These are phyloP conservation scores for Teunomyces funiuensis DNA, from an alignment of 805 yeast species.

Conservation along the genomic window DNA sequence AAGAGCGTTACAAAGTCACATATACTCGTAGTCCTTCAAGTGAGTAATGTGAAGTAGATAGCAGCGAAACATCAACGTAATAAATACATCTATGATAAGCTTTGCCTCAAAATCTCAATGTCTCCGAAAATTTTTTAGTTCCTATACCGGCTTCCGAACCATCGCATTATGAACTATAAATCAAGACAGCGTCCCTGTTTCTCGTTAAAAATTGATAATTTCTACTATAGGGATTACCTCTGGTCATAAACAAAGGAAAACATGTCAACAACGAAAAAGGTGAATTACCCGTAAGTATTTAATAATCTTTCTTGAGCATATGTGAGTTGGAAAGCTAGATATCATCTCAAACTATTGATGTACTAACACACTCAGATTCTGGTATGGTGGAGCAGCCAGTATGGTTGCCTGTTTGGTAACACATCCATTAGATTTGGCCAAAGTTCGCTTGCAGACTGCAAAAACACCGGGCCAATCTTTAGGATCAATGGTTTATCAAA, in stretches of 20 bases:
- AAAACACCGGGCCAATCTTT: conserved; percentile 62
- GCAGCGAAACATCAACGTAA: too few species aligned
- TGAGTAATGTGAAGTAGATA: too few species aligned
- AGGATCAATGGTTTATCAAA: conserved; percentile 57
- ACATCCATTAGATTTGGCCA: conserved; percentile 85
- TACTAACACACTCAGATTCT: conserved; percentile 36
- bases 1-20: too few species aligned
- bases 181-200: not conserved
- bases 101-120: too few species aligned
- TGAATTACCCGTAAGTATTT: not conserved
- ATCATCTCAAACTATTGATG: not conserved
- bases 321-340: not conserved
- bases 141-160: not conserved
- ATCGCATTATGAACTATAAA: not conserved
- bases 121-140: not conserved
- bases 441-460: conserved; percentile 84
- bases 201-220: not conserved
- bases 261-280: not conserved
- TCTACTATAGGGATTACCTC: not conserved
- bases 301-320: too few species aligned
- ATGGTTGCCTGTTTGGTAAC: conserved; percentile 65
- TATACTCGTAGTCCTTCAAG: too few species aligned
- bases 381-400: conserved; percentile 72
- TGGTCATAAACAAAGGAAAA: not conserved
- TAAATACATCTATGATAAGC: too few species aligned